Evolutionary conservation across 371 early-diverging fungal genomes (phyloP).

Genomic region (Mortierella sp.): DNA sequence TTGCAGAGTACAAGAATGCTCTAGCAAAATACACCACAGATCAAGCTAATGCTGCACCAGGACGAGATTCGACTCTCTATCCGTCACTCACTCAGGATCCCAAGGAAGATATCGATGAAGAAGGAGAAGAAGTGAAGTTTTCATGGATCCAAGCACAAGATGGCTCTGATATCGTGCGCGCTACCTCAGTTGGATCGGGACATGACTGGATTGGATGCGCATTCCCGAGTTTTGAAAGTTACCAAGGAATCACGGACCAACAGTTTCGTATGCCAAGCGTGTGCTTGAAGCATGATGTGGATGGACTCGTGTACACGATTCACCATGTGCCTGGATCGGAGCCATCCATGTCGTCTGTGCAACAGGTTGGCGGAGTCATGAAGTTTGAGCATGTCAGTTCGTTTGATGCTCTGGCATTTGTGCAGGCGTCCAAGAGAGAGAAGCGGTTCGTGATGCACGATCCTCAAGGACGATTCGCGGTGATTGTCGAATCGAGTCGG

Average conservation of each 20-base stretch:
- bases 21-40: constrained; percentile 76
- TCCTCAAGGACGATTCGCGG: constrained; percentile 60
- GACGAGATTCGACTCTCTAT: constrained; percentile 26
- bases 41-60: constrained; percentile 28
- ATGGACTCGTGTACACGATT: constrained; percentile 71
- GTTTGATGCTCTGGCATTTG: constrained; percentile 82
- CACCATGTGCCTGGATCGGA: constrained; percentile 30
- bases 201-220: constrained; percentile 67
- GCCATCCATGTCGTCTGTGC: constrained; percentile 21
- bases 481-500: constrained; percentile 75
- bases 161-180: constrained; percentile 50
- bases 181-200: constrained; percentile 55
- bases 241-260: constrained; percentile 34
- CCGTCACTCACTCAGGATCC: constrained; percentile 68
- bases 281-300: constrained; percentile 79
- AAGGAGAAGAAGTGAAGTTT: constrained; percentile 63
- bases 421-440: constrained; percentile 85
- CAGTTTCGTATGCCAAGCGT: constrained; percentile 58
- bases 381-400: constrained; percentile 63
- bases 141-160: constrained; percentile 52
- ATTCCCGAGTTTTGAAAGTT: constrained; percentile 47
- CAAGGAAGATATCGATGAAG: constrained; percentile 78
- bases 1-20: constrained; percentile 67
- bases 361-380: constrained; percentile 19
- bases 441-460: constrained; percentile 69